phyloP scores from a whole-genome alignment of 495 filamentous ascomycete species.

The Xylaria nigripes region DNA sequence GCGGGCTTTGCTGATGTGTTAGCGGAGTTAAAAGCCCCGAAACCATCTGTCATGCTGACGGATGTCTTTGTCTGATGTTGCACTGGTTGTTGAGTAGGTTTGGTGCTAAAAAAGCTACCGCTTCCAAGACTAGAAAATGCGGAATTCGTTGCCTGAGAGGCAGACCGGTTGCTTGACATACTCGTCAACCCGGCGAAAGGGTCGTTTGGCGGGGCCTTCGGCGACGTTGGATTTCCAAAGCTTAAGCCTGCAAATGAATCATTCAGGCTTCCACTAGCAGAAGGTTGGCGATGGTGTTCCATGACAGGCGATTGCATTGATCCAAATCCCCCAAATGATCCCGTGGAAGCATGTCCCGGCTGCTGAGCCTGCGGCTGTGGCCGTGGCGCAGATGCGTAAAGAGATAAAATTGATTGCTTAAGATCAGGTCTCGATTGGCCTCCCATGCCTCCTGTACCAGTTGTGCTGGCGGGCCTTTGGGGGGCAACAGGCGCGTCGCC shows the following conservation, averaged over 20 bases:
- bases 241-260: conserved; percentile 83
- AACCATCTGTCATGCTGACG: conserved; percentile 38
- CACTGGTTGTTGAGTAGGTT: conserved; percentile 48
- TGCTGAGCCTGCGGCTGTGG: conserved; percentile 54
- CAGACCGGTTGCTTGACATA: conserved; percentile 46
- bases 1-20: conserved; percentile 39
- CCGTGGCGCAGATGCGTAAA: conserved; percentile 79
- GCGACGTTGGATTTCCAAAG: conserved; percentile 51
- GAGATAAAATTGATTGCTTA: conserved; percentile 92
- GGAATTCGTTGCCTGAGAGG: conserved; percentile 48
- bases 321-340: conserved; percentile 53
- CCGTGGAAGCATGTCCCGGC: conserved; percentile 34
- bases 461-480: conserved; percentile 64
- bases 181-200: conserved; percentile 66
- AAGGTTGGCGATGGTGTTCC: conserved; percentile 36
- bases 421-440: conserved; percentile 80
- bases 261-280: conserved; percentile 61
- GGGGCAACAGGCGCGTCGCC: conserved; percentile 58
- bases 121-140: conserved; percentile 48
- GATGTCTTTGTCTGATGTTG: conserved; percentile 42
- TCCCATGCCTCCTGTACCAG: conserved; percentile 47
- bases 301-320: conserved; percentile 51
- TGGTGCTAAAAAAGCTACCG: conserved; percentile 76
- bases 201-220: conserved; percentile 47
- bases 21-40: conserved; percentile 47